Percentiles rank a stretch among this genome's conserved stretches.
Conservation (phyloP, 805 yeast species). For the Yueomyces sinensis region DNA sequence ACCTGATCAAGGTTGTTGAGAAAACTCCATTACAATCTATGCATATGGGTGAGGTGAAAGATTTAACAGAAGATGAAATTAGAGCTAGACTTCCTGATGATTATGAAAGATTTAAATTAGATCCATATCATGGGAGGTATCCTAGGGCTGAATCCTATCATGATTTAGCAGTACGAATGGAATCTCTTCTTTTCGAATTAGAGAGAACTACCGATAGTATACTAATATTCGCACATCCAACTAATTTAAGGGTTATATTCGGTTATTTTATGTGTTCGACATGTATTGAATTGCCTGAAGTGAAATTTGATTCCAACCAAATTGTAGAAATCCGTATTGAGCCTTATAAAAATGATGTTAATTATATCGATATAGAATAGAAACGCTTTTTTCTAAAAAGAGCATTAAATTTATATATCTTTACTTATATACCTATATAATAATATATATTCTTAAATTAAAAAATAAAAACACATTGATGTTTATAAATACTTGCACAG, state of each 20-base stretch:
- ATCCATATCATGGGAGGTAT: conserved; percentile 87
- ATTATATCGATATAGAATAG: conserved; percentile 26
- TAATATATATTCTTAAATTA: too few relatives aligned
- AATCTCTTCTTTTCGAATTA: conserved; percentile 84
- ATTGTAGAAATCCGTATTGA: conserved; percentile 78
- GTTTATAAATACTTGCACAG: too few relatives aligned
- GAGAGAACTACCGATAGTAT: conserved; percentile 85
- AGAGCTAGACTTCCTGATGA: conserved; percentile 52
- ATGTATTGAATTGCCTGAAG: conserved; percentile 70
- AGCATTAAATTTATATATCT: too few relatives aligned
- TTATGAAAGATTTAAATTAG: conserved; percentile 46
- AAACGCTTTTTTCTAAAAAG: too few relatives aligned
- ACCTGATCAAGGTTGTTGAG: conserved; percentile 54
- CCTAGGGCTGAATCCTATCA: conserved; percentile 93
- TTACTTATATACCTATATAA: too few relatives aligned
- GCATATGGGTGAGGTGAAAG: conserved; percentile 81
- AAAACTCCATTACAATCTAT: conserved; percentile 76
- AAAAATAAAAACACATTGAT: too few relatives aligned
- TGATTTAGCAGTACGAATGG: conserved; percentile 88
- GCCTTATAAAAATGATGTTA: conserved; percentile 68
- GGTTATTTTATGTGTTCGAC: conserved; percentile 92
- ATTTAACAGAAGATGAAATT: conserved; percentile 48
- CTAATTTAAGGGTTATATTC: conserved; percentile 75
- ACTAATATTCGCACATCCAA: conserved; percentile 84
- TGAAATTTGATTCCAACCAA: conserved; percentile 69